Percentiles rank a stretch among this genome's conserved stretches.
Evolutionary conservation across 2,329 filamentous ascomycete genomes (phyloP).

Genomic region (Orbilia javanica): DNA sequence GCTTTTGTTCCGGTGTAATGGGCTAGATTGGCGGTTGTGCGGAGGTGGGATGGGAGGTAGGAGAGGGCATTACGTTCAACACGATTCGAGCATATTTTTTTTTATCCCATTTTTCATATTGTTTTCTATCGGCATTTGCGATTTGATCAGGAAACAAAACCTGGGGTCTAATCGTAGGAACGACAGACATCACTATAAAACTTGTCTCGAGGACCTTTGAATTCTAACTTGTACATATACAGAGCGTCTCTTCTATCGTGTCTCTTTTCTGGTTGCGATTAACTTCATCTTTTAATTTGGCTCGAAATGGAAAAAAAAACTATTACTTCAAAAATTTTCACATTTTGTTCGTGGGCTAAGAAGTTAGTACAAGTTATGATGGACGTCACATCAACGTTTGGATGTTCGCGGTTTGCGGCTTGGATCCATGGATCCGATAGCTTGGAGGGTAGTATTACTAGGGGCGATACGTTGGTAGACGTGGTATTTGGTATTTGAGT

Average conservation of each 20-base stretch:
- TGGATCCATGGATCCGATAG: not conserved
- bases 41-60: not conserved
- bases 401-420: not conserved
- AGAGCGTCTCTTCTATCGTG: not conserved
- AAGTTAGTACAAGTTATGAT: not conserved
- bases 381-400: no score
- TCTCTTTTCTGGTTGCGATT: slow-evolving; percentile 2
- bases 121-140: not conserved
- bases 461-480: no score
- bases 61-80: slow-evolving; percentile 10
- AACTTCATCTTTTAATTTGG: not conserved
- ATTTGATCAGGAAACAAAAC: not conserved
- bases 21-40: slow-evolving; percentile 18
- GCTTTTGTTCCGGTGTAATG: slow-evolving; percentile 10
- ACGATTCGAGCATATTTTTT: slow-evolving; percentile 11
- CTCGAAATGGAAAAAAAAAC: not conserved
- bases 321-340: not conserved
- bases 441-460: no score
- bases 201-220: not conserved
- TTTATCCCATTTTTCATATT: not conserved
- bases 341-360: not conserved
- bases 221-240: not conserved
- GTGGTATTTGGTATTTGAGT: no score
- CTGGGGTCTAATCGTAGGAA: no score
- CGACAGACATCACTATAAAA: not conserved